Evolutionary conservation across 257 asterid genomes (phyloP).

Genomic region (Marsdenia floribunda): DNA sequence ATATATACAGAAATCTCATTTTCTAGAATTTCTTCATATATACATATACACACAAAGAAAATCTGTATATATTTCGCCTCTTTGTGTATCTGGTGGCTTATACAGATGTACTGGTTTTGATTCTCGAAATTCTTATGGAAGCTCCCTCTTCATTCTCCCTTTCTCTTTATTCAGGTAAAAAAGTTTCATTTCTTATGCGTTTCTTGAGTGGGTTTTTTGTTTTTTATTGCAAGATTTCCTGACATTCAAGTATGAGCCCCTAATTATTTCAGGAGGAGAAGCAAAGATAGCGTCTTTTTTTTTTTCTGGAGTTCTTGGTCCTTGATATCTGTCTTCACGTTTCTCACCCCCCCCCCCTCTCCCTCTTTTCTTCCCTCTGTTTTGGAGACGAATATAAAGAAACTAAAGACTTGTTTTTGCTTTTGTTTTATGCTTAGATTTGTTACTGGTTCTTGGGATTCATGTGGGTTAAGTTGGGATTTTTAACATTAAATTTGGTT

Average conservation of each 20-base stretch:
- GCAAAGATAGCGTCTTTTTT: neutral
- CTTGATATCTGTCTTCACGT: neutral
- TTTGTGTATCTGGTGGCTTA: neutral
- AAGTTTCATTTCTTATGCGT: neutral
- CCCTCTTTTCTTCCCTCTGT: neutral
- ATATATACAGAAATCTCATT: too few species aligned
- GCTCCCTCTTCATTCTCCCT: constrained; percentile 20
- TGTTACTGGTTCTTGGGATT: neutral
- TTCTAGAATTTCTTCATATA: neutral
- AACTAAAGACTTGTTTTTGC: neutral
- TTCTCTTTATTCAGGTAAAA: constrained; percentile 16
- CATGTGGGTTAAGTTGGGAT: neutral
- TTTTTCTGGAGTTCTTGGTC: neutral
- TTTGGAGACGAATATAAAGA: neutral
- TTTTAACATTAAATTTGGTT: constrained; percentile 5
- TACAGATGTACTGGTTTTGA: constrained; percentile 3
- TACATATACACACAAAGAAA: too few species aligned
- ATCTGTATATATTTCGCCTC: neutral
- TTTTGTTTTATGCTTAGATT: constrained; percentile 2
- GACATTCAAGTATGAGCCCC: neutral
- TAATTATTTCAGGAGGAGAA: neutral
- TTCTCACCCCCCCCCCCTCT: too few species aligned
- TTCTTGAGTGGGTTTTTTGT: neutral
- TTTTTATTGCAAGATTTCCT: neutral
- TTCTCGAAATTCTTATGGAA: constrained; percentile 20